phyloP scores from a whole-genome alignment of 768 basidiomycete species.

The Serendipita sp. region DNA sequence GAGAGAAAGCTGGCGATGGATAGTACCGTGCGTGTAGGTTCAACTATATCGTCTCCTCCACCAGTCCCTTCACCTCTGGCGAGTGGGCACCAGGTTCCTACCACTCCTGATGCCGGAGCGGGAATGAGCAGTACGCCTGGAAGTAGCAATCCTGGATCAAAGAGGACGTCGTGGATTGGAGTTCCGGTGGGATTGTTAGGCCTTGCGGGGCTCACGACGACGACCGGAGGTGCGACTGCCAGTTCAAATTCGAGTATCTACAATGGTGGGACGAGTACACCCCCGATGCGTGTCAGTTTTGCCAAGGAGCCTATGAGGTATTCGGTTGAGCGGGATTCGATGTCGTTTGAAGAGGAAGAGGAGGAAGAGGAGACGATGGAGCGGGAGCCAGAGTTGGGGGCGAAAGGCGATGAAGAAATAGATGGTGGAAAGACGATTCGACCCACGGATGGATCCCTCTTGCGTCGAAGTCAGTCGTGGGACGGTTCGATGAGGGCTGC shows the following conservation, averaged over 20 bases:
- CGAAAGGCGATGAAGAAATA: neutral
- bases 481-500: neutral
- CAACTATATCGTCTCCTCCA: neutral
- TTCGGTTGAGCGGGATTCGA: neutral
- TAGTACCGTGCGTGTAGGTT: too few species aligned
- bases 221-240: neutral
- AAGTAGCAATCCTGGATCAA: neutral
- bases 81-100: neutral
- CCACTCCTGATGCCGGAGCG: neutral
- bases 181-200: neutral
- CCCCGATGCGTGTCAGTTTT: neutral
- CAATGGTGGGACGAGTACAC: neutral
- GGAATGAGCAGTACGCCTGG: neutral
- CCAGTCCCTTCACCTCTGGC: neutral
- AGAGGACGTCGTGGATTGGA: conserved; percentile 1
- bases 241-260: neutral
- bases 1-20: neutral
- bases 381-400: neutral
- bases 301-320: conserved; percentile 1
- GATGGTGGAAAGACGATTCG: neutral
- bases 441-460: neutral
- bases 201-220: neutral
- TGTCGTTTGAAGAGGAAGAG: neutral
- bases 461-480: neutral
- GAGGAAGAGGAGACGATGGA: neutral